Evolutionary conservation across 306 rosid genomes (phyloP).

Genomic region (Gastrolobium villosum): DNA sequence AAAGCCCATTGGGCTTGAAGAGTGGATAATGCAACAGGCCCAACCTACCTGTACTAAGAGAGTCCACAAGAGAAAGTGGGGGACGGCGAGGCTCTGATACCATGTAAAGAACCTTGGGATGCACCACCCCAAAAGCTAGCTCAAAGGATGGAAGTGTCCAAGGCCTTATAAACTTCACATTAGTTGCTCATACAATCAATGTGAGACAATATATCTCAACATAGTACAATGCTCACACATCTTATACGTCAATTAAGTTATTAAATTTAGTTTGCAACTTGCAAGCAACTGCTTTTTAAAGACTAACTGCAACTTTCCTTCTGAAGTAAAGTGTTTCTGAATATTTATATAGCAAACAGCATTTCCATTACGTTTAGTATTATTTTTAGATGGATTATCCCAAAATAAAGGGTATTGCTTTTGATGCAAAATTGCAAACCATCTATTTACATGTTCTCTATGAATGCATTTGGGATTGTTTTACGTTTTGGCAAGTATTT

Average conservation of each 20-base stretch:
- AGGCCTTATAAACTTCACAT: no score
- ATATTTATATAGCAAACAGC: slow-evolving; percentile 23
- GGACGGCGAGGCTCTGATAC: no score
- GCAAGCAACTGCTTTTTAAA: slow-evolving; percentile 16
- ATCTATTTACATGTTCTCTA: neutral
- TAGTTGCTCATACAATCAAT: no score
- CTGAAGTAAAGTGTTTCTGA: slow-evolving; percentile 14
- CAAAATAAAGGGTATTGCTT: neutral
- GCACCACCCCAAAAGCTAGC: no score
- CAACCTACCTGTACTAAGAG: no score
- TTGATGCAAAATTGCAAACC: no score
- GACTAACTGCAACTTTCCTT: slow-evolving; percentile 11
- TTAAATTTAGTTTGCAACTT: slow-evolving; percentile 33
- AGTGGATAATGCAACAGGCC: no score
- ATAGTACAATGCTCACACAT: slow-evolving; percentile 38
- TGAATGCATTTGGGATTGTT: neutral
- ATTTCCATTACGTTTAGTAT: slow-evolving; percentile 3
- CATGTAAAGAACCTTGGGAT: no score
- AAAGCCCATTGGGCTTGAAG: no score
- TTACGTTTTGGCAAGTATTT: neutral
- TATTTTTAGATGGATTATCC: neutral
- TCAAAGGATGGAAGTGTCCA: no score
- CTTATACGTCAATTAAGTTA: slow-evolving; percentile 46
- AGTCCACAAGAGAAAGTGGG: no score
- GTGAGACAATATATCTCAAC: no score